Base-by-base conservation (phyloP, 257 asterid genomes). In the Schizonepeta tenuifolia region DNA sequence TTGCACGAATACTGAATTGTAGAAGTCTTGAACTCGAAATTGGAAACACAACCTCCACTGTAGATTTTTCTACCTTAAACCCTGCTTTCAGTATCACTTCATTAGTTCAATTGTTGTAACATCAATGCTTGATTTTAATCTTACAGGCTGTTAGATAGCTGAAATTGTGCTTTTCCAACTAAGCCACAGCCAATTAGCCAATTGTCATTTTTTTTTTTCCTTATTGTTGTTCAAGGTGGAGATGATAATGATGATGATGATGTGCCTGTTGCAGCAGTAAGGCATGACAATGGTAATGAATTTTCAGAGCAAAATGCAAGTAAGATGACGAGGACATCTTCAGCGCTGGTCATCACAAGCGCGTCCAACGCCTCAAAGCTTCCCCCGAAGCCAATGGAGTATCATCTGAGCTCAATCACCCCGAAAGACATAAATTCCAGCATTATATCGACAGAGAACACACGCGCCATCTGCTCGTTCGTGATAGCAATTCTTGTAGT, bases 401-500 rank as follows among this genome's bases (percentile, higher is more conserved):
- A 65, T 44, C 75, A 71, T 54, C 61, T 76, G 0, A 38, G 40
- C 51, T 69, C 77, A 33, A 72, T 89, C 67, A 66, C 87, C 15
- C 86, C 76, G 6, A 79, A 79, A 64, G 86, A 83, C 20, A 78
- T 86, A 69, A 85, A 88, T 58, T 71, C 79, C 50, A 80, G 90
- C 82, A 86, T 91, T 20, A 4, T 85, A 77, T 83, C 91, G 6
- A 85, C 94, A 0, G 96, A 91, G 73, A 76, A 82, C 10, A 83
- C 93, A 5, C 82, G 92, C 20, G 77, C 75, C 1, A 14, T 82
- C 57, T 89, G 96, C 75, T 87, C 96, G 3, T 62, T 83, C 54
- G 85, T 75, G 79, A 80, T 91, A 26, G 93, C 92, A 3, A 28
- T 91, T 22, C 76, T 91, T 5, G 92, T 87, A 3, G 90, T 86